Base-by-base conservation (phyloP, 768 basidiomycete genomes). In the Lentinula lateritia region DNA sequence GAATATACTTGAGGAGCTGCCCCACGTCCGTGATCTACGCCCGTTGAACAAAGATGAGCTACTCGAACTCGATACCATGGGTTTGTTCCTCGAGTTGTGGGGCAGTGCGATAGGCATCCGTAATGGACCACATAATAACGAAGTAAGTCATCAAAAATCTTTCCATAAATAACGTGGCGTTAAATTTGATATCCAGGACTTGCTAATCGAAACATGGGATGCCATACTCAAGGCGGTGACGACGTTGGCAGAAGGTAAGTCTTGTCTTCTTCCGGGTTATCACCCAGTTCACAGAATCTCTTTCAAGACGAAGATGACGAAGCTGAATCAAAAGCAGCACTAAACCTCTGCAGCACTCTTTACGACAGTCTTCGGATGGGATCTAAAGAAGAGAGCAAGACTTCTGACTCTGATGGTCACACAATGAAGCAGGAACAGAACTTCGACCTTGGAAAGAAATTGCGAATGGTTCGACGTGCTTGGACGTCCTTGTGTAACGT, bases 41-140 rank as follows among this genome's bases (percentile, higher is more conserved):
- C 71, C 78, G n/a, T 72, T 92, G 62, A 83, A 78, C 6, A 71
- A 75, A 42, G 81, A 84, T 12, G 88, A 92, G 66, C 68, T 91
- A 43, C 71, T 78, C 16, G 73, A 71, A 59, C 75, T 77, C 6
- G 84, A 81, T 75, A 76, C 85, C 12, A 83, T 86, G 64, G 70
- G 80, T 1, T 78, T 77, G 7, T 63, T 89, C 52, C 69, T 87
- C 38, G 73, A 75, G 5, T 69, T 84, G 5, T 90, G 87, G 87
- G 81, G 68, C 69, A 72, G 76, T 64, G 72, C 80, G 23, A 55
- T 89, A 50, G 76, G 80, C 62, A 72, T 84, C 64, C 38, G 39
- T 23, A 56, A 56, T 69, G 70, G 59, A 57, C 80, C 81, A 52
- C 74, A 79, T 10, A 72, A 68, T 18, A 71, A 81, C 35, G 83